Evolutionary conservation across 1,284 basidiomycete species (phyloP).

Genomic region (Coniferiporia sulphurascens): DNA sequence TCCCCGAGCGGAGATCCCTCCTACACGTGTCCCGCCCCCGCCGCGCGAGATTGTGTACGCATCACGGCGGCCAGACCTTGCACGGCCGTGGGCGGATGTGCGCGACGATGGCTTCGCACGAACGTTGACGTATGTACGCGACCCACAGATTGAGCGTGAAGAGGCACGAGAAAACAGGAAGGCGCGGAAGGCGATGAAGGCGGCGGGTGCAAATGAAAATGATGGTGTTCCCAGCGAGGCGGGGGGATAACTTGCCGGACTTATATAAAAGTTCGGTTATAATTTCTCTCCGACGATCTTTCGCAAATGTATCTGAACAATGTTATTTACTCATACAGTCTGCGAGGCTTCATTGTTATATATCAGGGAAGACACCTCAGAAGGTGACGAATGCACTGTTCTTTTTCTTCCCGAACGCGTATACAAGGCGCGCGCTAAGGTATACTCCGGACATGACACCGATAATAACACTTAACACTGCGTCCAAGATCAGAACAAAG

Average conservation of each 20-base stretch:
- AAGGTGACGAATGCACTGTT: slow-evolving; percentile 18
- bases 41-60: slow-evolving; percentile 33
- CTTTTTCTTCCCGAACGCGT: slow-evolving; percentile 18
- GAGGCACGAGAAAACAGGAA: not conserved
- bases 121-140: slow-evolving; percentile 37
- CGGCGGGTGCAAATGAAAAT: too few species aligned
- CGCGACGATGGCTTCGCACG: slow-evolving; percentile 23
- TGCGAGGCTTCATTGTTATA: too few species aligned
- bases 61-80: slow-evolving; percentile 27
- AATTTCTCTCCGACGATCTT: too few species aligned
- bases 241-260: too few species aligned
- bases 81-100: slow-evolving; percentile 46
- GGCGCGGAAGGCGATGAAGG: not conserved
- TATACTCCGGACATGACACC: slow-evolving; percentile 19
- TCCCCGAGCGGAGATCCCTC: too few species aligned
- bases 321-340: too few species aligned
- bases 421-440: slow-evolving; percentile 15
- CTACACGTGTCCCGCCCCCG: slow-evolving; percentile 35
- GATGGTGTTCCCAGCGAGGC: too few species aligned
- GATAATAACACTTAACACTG: slow-evolving; percentile 20
- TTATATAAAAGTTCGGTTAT: too few species aligned
- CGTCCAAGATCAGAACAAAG: not conserved
- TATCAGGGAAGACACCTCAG: not conserved
- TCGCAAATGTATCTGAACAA: too few species aligned
- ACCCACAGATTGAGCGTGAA: slow-evolving; percentile 5